Base-by-base conservation (phyloP, 1,284 basidiomycete species). In the Nidula niveotomentosa region DNA sequence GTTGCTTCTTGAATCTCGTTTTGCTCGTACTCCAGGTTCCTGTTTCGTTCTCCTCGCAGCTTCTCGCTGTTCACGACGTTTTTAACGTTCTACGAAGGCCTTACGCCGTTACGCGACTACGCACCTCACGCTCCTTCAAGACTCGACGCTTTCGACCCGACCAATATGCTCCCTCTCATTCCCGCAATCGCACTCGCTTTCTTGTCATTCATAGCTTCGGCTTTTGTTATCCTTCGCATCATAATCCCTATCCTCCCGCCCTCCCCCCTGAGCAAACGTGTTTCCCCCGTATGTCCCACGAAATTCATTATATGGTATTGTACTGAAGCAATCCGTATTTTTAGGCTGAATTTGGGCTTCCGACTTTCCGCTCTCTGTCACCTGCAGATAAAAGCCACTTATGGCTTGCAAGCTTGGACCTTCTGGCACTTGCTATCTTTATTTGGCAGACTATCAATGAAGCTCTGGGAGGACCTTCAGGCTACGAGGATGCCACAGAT, bases 151-250 rank as follows among this genome's bases (percentile, higher is more conserved):
- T 60, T 62, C 58, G 51, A 58, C 57, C 53, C 49, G 61, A 60
- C 51, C 57, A 69, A 66, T 47, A 88, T 88, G 85, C 76, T 87
- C 64, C 82, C 86, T 52, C 78, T 89, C 66, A 71, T 85, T 67
- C 81, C 83, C 46, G 77, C 85, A 52, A 75, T 91, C 63, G 77
- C 76, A 50, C 80, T 90, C 62, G 80, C 83, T 67, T 78, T 90
- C 64, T 57, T 87, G 61, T 90, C 88, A 50, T 86, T 90, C 71
- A 66, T 83, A 63, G 80, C 77, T 65, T 90, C 88, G 53, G 83
- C 78, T 63, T 88, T 88, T 65, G 79, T 89, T 63, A 82, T 90
- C 71, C 79, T 90, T 62, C 83, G 85, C 64, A 84, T 87, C 65
- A 65, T 88, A 62, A 76, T 88, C 64, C 86, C 88, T 56, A 84